Evolutionary conservation across 768 basidiomycete species (phyloP), one percentile per base, ranked within the genome.

Genomic region (Macrolepiota dolichaula): DNA sequence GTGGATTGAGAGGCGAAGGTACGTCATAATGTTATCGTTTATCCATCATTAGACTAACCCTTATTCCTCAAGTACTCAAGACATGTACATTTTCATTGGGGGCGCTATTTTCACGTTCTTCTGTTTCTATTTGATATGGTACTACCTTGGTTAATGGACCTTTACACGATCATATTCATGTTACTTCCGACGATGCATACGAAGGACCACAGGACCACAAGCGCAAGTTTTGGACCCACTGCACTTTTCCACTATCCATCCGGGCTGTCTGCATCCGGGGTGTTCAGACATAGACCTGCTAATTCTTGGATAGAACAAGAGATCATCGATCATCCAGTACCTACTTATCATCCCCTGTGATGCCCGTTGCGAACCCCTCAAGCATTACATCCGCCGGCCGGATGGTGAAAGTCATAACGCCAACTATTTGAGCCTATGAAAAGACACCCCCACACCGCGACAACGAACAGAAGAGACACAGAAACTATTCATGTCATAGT

Each of bases 1-100:
- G 6, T 99, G 96, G 94, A 96, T 99, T 65, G 97, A 99, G 70
- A 84, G 88, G 64, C 80, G 97, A 73, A 97, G 93, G 95, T 94
- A 63, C 61, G 85, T 80, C 15, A 19, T 12, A 27, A 51, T 25
- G 27, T 46, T 24, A 46, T 55, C 38, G 49, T 15, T 24, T 40
- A 1, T 32, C 42, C 3, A n/a, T 24, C 3, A 50, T 47, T 55
- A 19, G 49, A 50, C 27, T 62, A 29, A 69, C 37, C 49, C 37
- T 55, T 40, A 50, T 19, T 56, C 25, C 36, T 46, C 10, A 71
- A 96, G 96, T 70, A 94, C 89, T 46, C 96, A 96, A 71, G 96
- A 99, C 70, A 93, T 89, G 80, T 96, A 93, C 65, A 96, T 99
- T 64, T 95, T 99, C 75, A 72, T 91, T 51, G 88, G 76, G 2